Base-by-base conservation (phyloP, 2,329 filamentous ascomycete species). In the Diaporthe humulicola region DNA sequence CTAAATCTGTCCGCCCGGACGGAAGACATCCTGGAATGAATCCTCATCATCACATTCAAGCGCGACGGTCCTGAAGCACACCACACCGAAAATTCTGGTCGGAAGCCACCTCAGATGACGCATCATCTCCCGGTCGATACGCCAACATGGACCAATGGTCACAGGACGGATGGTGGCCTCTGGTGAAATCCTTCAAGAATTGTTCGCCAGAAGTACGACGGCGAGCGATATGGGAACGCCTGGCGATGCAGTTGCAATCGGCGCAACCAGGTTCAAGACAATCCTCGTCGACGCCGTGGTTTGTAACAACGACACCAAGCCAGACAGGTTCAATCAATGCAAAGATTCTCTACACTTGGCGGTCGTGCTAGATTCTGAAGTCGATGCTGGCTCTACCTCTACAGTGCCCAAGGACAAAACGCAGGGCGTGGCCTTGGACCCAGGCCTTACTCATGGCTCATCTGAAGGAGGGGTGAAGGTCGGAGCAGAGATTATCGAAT, bases 141-240 rank as follows among this genome's bases (percentile, higher is more conserved):
- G 50, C 50, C 50, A 52, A 52, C 50, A 52, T 52, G 50, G 50
- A 52, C n/a, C 50, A 52, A 28, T 52, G 50, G 50, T 28, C 50
- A 52, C 50, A 52, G 14, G 50, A 52, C 10, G 50, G n/a, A 36
- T 58, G 56, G 28, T n/a, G 30, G 19, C 19, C 40, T 14, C 22
- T 33, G 19, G 17, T 50, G n/a, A 61, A 25, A 25, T 38, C 38
- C 10, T 48, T 48, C 38, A 64, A 33, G n/a, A 22, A 30, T 25
- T 40, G 15, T 48, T 33, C 17, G 17, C 10, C 7, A n/a, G 25
- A 14, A 15, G n/a, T 22, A 25, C 40, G 25, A 22, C 60, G 1
- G 40, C 60, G 15, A 48, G 40, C 28, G 60, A 66, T 19, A 36
- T 22, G 40, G 17, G 25, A 12, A 33, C 52, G 6, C 25, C 14